A percentile compares a stretch with the other conserved stretches of the same genome.
Conservation (phyloP, 805 yeast species). For the Clavispora vitiphila region DNA sequence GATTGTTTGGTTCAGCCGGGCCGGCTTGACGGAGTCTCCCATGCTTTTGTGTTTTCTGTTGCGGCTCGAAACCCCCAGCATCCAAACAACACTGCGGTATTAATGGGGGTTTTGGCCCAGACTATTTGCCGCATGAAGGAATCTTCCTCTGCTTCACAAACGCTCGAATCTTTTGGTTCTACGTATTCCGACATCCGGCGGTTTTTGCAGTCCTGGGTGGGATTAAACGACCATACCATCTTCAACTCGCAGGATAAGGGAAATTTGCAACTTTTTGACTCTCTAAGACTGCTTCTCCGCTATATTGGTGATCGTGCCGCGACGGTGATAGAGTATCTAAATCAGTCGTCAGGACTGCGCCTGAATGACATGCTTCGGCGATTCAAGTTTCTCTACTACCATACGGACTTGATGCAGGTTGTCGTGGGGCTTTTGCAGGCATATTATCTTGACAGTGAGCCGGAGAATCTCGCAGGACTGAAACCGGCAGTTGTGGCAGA, state of each 20-base stretch:
- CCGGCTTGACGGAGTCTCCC: conserved; percentile 9
- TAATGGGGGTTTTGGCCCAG: conserved; percentile 7
- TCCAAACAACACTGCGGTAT: conserved; percentile 11
- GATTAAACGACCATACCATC: conserved; percentile 8
- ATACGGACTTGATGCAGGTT: conserved; percentile 1
- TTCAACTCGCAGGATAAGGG: conserved; percentile 13
- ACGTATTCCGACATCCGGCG: conserved; percentile 1
- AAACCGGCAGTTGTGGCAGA: neutral
- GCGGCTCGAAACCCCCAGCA: conserved; percentile 9
- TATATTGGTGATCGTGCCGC: neutral
- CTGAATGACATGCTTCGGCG: neutral
- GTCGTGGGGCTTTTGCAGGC: conserved; percentile 5
- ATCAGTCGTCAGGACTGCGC: neutral
- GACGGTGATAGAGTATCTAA: neutral
- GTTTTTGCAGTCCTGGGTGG: conserved; percentile 11
- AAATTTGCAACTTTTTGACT: conserved; percentile 25
- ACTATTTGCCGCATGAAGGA: conserved; percentile 2
- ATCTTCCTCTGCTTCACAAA: conserved; percentile 5
- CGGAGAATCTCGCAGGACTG: neutral
- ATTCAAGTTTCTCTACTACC: conserved; percentile 1
- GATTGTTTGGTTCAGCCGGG: conserved; percentile 18
- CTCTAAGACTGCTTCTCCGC: conserved; percentile 6
- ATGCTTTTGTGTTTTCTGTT: conserved; percentile 5
- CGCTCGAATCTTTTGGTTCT: conserved; percentile 11
- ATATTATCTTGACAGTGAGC: conserved; percentile 10